Evolutionary conservation across 345 rosid species (phyloP), one percentile per base, ranked within the genome.

Genomic region (Trapa incisa): DNA sequence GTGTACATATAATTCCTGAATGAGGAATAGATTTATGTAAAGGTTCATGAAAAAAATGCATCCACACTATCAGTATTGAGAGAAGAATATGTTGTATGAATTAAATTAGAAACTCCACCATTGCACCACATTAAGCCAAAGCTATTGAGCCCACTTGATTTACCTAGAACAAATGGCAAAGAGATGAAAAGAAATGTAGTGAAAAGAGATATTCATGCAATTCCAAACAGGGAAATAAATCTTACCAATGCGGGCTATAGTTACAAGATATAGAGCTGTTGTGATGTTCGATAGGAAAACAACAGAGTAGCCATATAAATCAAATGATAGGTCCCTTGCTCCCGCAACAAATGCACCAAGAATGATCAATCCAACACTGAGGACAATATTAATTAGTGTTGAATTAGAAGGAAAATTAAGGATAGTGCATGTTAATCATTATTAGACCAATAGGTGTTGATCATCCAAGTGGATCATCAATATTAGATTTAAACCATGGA

Each of bases 121-220:
- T 91, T 94, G 85, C 93, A 87, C 99, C 96, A 94, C 96, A 94
- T 94, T 63, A 94, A 90, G 62, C 97, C 97, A 82, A 94, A 94
- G 79, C 97, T 94, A 81, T 89, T 94, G 68, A 94, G 88, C 78
- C 97, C 96, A 75, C 96, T 94, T 64, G 97, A 80, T 78, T 89
- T 94, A 74, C 99, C 99, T 94, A 87, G 65, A 56, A 75, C 64
- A 69, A 57, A 73, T 64, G 67, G 66, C 36, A 66, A 74, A 32
- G 58, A 58, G 58, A 58, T 29, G 29, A 69, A 56, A 53, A 72
- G 70, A 62, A 71, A 64, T 66, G 57, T 36, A 75, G 67, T 56
- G 68, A 63, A 38, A 61, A 60, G 15, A 33, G 47, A 65, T 68
- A 43, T 53, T 64, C 41, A 63, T 36, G 61, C 65, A 48, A 33